Percentiles rank a stretch among this genome's conserved stretches.
These are phyloP conservation scores for Fraxinus americana DNA, from an alignment of 257 asterid genomes.

Conservation along the genomic window DNA sequence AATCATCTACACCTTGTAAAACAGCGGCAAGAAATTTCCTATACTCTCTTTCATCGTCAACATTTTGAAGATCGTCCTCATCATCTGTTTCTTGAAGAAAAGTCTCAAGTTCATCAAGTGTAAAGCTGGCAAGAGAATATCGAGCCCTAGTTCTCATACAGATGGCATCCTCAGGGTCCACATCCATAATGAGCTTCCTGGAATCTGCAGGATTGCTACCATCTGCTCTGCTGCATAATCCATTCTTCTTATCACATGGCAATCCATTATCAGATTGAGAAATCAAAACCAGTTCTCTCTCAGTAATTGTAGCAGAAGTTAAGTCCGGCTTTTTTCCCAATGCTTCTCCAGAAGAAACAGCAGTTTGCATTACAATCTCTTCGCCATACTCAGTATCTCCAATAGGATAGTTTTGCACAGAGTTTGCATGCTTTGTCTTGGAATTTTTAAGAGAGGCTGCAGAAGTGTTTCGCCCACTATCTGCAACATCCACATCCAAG, in stretches of 20 bases:
- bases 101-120: conserved; percentile 97
- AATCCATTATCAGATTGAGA: conserved; percentile 43
- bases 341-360: conserved; percentile 37
- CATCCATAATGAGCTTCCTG: conserved; percentile 41
- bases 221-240: conserved; percentile 30
- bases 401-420: conserved; percentile 34
- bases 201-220: conserved; percentile 32
- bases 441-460: conserved; percentile 31
- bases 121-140: conserved; percentile 87
- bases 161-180: conserved; percentile 75
- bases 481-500: conserved; percentile 67
- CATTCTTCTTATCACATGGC: conserved; percentile 38
- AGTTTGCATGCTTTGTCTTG: conserved; percentile 23
- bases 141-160: conserved; percentile 97
- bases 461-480: conserved; percentile 44
- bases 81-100: conserved; percentile 99
- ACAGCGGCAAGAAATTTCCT: conserved; percentile 91
- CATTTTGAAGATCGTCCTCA: conserved; percentile 90
- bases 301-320: conserved; percentile 16
- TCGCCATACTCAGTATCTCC: conserved; percentile 58
- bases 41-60: conserved; percentile 88
- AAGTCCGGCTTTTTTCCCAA: conserved; percentile 24
- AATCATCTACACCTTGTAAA: conserved; percentile 67
- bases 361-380: conserved; percentile 49
- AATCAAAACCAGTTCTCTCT: conserved; percentile 31